Evolutionary conservation across 176 grass and related monocot species (phyloP).

Genomic region (Urochloa ruziziensis): DNA sequence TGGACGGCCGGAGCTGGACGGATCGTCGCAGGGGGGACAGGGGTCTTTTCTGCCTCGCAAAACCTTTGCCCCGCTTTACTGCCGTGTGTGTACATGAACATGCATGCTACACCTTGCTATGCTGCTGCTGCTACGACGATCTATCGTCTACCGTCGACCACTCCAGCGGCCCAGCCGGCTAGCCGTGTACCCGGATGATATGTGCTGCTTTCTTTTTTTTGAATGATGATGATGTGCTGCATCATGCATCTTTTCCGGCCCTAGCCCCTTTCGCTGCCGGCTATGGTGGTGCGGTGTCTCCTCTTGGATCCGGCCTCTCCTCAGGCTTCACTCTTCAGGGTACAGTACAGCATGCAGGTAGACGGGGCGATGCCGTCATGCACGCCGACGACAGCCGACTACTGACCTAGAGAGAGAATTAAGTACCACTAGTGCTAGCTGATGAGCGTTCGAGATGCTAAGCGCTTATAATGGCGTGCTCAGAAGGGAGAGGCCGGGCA

Average conservation of each 20-base stretch:
- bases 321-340: conserved; percentile 6
- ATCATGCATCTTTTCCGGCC: conserved; percentile 41
- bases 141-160: no score
- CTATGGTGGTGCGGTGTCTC: background rate
- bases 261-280: background rate
- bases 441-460: conserved; percentile 8
- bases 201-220: no score
- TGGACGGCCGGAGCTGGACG: background rate
- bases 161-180: no score
- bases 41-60: conserved; percentile 30
- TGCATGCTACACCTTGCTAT: background rate
- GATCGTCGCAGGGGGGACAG: conserved; percentile 20
- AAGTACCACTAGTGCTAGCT: background rate
- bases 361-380: background rate
- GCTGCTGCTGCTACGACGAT: no score
- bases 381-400: background rate
- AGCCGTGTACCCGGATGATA: no score
- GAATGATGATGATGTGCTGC: background rate
- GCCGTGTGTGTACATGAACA: background rate
- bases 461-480: conserved; percentile 14
- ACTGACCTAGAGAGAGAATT: background rate
- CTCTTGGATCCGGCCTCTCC: background rate
- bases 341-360: background rate
- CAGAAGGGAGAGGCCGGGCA: conserved; percentile 3
- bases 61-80: conserved; percentile 34